A percentile compares a stretch with the other conserved stretches of the same genome.
Evolutionary conservation across 495 filamentous ascomycete genomes (phyloP).

Genomic region (Hypoxylon rickii): DNA sequence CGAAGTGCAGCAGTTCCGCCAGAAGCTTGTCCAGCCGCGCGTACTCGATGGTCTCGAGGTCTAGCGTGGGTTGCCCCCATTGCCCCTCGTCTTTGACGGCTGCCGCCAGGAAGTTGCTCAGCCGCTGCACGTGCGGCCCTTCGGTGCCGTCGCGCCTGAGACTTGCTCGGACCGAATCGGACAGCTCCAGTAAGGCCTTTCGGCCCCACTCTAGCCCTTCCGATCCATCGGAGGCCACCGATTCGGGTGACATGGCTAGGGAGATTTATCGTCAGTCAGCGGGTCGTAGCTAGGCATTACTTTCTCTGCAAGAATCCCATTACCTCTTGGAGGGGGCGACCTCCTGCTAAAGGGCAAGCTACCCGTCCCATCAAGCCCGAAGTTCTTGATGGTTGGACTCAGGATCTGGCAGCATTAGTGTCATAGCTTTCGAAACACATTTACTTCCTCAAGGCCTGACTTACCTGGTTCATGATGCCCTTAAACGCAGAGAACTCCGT

Average conservation of each 20-base stretch:
- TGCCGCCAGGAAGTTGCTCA: conserved; percentile 42
- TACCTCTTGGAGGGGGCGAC: conserved; percentile 14
- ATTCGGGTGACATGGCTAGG: conserved; percentile 9
- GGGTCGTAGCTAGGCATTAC: neutral
- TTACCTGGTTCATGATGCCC: conserved; percentile 34
- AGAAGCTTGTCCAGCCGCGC: conserved; percentile 51
- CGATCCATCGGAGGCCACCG: conserved; percentile 1
- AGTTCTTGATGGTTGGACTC: conserved; percentile 32
- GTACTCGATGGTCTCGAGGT: conserved; percentile 41
- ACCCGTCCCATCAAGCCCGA: conserved; percentile 27
- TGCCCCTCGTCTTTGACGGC: conserved; percentile 41
- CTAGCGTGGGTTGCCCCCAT: conserved; percentile 21
- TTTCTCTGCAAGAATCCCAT: neutral
- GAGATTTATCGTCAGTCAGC: neutral
- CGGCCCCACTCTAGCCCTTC: conserved; percentile 20
- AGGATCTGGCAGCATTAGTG: conserved; percentile 18
- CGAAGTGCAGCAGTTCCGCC: conserved; percentile 38
- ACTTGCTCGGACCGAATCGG: conserved; percentile 40
- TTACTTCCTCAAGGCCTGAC: too few relatives aligned
- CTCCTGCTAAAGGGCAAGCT: conserved; percentile 21
- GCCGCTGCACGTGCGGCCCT: conserved; percentile 23
- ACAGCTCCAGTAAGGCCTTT: conserved; percentile 34
- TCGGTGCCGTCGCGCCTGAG: conserved; percentile 24
- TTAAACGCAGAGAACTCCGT: conserved; percentile 17
- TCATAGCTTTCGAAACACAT: too few relatives aligned